A percentile compares a stretch with the other conserved stretches of the same genome.
Conservation (phyloP, 495 filamentous ascomycete species). For the Annulohypoxylon stygium region DNA sequence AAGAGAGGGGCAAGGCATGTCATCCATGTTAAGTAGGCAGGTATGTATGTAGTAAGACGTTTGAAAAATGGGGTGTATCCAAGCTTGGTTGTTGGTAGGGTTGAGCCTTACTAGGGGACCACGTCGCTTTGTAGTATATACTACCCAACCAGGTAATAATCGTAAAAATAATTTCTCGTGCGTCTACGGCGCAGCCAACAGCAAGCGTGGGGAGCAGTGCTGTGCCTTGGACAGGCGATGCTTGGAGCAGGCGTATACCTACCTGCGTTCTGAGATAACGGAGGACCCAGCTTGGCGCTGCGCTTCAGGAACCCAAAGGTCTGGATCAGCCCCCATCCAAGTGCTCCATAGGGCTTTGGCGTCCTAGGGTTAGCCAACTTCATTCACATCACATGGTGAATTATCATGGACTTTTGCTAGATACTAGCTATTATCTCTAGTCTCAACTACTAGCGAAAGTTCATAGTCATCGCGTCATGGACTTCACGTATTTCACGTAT, state of each 20-base stretch:
- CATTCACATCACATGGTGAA: slow-evolving; percentile 9
- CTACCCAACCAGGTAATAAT: slow-evolving; percentile 1
- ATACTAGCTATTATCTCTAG: not conserved
- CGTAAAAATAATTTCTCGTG: slow-evolving; percentile 25
- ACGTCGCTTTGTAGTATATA: slow-evolving; percentile 37
- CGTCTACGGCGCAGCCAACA: slow-evolving; percentile 29
- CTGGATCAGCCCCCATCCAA: slow-evolving; percentile 18
- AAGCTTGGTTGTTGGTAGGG: slow-evolving; percentile 21
- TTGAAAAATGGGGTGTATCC: slow-evolving; percentile 24
- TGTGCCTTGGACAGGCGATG: slow-evolving; percentile 20
- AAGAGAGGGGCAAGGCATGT: not conserved
- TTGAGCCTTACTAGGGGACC: slow-evolving; percentile 18
- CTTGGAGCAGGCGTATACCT: not conserved
- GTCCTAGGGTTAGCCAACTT: slow-evolving; percentile 19
- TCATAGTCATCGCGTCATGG: slow-evolving; percentile 5
- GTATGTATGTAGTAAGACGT: slow-evolving; percentile 3
- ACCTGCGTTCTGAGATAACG: slow-evolving; percentile 5
- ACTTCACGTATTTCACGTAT: not conserved
- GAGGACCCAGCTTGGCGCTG: slow-evolving; percentile 18
- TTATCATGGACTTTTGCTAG: not conserved
- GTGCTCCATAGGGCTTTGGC: slow-evolving; percentile 28
- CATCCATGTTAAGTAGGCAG: not conserved
- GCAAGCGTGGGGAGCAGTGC: slow-evolving; percentile 18
- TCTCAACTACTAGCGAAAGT: not conserved
- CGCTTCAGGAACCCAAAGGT: slow-evolving; percentile 17